Conservation (phyloP, 495 filamentous ascomycete genomes). For the Xylaria venustula region DNA sequence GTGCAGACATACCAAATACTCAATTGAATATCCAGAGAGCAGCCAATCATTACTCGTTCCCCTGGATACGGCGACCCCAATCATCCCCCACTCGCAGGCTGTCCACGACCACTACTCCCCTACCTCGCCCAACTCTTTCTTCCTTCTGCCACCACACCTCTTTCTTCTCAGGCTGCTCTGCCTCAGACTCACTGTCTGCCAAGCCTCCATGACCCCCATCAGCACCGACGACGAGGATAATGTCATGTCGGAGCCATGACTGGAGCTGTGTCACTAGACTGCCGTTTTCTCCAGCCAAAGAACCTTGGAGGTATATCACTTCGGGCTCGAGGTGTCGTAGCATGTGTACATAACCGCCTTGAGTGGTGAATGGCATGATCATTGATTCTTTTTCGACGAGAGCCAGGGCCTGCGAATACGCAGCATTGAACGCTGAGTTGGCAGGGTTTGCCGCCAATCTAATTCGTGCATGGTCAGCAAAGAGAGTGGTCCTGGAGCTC, state of each 20-base stretch:
- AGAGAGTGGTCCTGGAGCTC: neutral
- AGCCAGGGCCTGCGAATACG: constrained; percentile 71
- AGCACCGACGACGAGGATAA: constrained; percentile 78
- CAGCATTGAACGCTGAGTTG: constrained; percentile 66
- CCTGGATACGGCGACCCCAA: constrained; percentile 72
- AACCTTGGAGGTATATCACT: constrained; percentile 81
- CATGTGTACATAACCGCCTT: constrained; percentile 75
- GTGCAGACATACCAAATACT: neutral
- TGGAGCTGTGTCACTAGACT: constrained; percentile 68
- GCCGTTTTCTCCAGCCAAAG: constrained; percentile 69
- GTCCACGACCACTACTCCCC: constrained; percentile 85
- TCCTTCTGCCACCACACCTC: constrained; percentile 76
- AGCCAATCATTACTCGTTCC: constrained; percentile 56
- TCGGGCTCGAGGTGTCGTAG: constrained; percentile 79
- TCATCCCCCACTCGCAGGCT: constrained; percentile 74
- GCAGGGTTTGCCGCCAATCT: constrained; percentile 33
- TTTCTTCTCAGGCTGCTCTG: constrained; percentile 52
- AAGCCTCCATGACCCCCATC: constrained; percentile 81
- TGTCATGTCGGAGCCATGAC: constrained; percentile 79
- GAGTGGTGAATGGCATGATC: constrained; percentile 83
- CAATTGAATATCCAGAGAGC: neutral
- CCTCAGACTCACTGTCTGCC: constrained; percentile 87
- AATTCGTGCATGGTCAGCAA: constrained; percentile 22
- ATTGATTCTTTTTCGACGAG: constrained; percentile 80
- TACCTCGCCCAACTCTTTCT: constrained; percentile 77